These are phyloP conservation scores for Clathrospora elynae DNA, from an alignment of 2,329 filamentous ascomycete species.

Conservation along the genomic window DNA sequence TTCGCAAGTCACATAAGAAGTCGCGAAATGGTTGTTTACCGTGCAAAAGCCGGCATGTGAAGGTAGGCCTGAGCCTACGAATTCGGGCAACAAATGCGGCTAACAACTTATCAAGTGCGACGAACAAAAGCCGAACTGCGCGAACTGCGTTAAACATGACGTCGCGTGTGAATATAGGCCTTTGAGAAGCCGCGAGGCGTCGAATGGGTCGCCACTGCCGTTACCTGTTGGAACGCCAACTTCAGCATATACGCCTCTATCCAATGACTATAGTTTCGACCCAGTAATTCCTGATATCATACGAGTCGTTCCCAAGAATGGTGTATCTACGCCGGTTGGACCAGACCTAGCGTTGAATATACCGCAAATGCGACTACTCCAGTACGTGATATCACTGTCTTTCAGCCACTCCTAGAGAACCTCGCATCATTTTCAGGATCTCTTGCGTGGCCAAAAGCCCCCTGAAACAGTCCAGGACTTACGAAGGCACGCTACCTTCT, in stretches of 20 bases:
- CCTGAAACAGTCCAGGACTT: no score
- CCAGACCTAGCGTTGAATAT: conserved; percentile 23
- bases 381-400: conserved; percentile 15
- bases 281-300: conserved; percentile 9
- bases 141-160: conserved; percentile 41
- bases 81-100: conserved; percentile 6
- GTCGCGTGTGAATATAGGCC: conserved; percentile 34
- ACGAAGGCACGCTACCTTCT: no score
- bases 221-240: conserved; percentile 13
- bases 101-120: conserved; percentile 35
- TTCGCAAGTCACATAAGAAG: conserved; percentile 38
- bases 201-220: conserved; percentile 24
- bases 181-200: conserved; percentile 20
- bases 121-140: conserved; percentile 38
- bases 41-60: conserved; percentile 39
- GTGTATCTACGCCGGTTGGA: neutral
- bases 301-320: neutral
- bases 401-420: neutral
- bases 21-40: conserved; percentile 39
- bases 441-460: neutral
- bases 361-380: conserved; percentile 36
- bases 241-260: conserved; percentile 18
- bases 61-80: conserved; percentile 28
- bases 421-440: neutral
- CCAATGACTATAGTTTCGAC: no score